phyloP scores from a whole-genome alignment of 345 rosid species.

The Camelina hispida region DNA sequence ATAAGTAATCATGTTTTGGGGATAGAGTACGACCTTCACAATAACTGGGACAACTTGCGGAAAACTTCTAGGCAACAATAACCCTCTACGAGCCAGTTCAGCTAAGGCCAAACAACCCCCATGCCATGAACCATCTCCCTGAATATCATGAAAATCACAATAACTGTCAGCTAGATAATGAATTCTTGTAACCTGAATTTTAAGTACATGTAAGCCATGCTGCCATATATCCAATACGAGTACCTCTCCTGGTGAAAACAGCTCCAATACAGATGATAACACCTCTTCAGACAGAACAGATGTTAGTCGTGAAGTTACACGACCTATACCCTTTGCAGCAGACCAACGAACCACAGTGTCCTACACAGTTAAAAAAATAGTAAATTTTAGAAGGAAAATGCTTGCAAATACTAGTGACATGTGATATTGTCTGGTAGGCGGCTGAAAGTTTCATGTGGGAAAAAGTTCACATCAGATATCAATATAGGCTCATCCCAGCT shows the following conservation, averaged over 20 bases:
- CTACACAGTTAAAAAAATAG: constrained; percentile 49
- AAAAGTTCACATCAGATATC: constrained; percentile 10
- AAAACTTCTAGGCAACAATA: constrained; percentile 88
- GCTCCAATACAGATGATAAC: constrained; percentile 82
- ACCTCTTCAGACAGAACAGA: constrained; percentile 85
- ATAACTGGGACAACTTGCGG: constrained; percentile 85
- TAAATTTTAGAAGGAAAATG: constrained; percentile 14
- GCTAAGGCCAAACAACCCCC: constrained; percentile 98
- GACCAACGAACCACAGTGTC: constrained; percentile 99
- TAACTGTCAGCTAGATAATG: constrained; percentile 17
- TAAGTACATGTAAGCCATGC: constrained; percentile 22
- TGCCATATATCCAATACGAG: constrained; percentile 17
- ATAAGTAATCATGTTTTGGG: constrained; percentile 24
- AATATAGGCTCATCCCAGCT: constrained; percentile 7
- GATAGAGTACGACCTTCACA: constrained; percentile 65
- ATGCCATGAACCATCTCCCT: constrained; percentile 99
- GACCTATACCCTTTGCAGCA: constrained; percentile 97
- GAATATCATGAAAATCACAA: constrained; percentile 44
- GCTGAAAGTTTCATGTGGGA: constrained; percentile 22
- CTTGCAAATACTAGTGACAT: constrained; percentile 17
- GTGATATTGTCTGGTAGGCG: constrained; percentile 29
- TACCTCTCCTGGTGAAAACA: constrained; percentile 95
- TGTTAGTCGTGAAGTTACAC: constrained; percentile 84
- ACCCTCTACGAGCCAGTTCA: constrained; percentile 92
- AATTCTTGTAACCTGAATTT: constrained; percentile 16